Conservation (phyloP, 2,329 filamentous ascomycete genomes). For the Aspergillus fijiensis region DNA sequence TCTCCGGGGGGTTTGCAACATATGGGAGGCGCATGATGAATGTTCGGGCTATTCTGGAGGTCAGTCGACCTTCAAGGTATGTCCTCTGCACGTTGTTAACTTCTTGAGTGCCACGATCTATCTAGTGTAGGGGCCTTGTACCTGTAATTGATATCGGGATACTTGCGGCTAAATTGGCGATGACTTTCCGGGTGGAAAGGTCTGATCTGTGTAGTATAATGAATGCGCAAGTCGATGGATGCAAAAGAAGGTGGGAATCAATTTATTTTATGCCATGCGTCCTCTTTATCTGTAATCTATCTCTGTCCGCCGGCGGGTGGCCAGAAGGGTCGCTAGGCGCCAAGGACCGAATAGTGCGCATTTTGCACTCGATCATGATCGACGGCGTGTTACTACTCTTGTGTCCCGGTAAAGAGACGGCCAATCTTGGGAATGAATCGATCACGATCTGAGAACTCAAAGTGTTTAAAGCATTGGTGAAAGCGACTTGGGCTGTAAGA, state of each 20-base stretch:
- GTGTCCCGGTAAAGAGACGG: background rate
- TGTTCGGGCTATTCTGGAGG: background rate
- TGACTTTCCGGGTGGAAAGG: background rate
- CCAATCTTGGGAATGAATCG: background rate
- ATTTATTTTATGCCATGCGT: background rate
- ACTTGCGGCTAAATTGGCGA: background rate
- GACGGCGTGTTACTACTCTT: background rate
- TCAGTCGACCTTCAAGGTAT: background rate
- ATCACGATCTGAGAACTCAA: background rate
- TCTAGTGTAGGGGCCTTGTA: background rate
- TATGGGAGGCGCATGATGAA: conserved; percentile 56
- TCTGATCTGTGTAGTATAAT: background rate
- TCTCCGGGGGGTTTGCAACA: conserved; percentile 51
- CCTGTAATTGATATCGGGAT: background rate
- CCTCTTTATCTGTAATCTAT: background rate
- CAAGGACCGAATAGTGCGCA: background rate
- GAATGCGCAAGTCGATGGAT: background rate
- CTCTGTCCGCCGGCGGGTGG: background rate
- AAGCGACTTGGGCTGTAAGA: background rate
- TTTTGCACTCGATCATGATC: background rate
- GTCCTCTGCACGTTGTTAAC: background rate
- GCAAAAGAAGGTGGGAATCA: background rate
- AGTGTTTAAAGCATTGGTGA: background rate
- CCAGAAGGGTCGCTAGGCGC: conserved; percentile 14
- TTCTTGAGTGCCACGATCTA: background rate